phyloP scores from a whole-genome alignment of 345 rosid species.

The Geranium brycei region DNA sequence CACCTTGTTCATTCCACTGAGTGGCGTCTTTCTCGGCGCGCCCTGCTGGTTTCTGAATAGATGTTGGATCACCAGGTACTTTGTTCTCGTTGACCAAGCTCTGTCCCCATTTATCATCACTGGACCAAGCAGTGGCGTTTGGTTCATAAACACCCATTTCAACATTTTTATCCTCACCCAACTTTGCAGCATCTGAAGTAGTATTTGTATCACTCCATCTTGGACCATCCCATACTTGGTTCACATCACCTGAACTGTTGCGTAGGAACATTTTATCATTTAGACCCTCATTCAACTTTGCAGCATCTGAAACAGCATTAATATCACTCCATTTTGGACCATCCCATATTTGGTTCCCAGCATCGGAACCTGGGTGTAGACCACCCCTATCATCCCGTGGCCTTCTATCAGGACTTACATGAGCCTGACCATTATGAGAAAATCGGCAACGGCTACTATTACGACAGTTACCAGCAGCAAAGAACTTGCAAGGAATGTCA shows the following conservation, averaged over 20 bases:
- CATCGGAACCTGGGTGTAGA: conserved; percentile 21
- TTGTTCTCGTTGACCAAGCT: conserved; percentile 15
- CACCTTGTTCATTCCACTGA: conserved; percentile 30
- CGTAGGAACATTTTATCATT: conserved; percentile 16
- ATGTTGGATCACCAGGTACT: conserved; percentile 12
- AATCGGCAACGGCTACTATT: conserved; percentile 71
- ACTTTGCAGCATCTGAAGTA: conserved; percentile 20
- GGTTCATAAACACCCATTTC: conserved; percentile 16
- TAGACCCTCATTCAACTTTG: conserved; percentile 21
- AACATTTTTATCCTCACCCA: conserved; percentile 10
- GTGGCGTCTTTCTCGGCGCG: conserved; percentile 13
- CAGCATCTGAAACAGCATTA: conserved; percentile 19
- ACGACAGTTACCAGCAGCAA: conserved; percentile 75
- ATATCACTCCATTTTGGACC: conserved; percentile 27
- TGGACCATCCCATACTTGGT: conserved; percentile 25
- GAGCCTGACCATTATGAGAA: conserved; percentile 40
- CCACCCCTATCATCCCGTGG: conserved; percentile 27
- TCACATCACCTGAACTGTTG: conserved; percentile 19
- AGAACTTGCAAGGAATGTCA: conserved; percentile 62
- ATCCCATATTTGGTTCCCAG: conserved; percentile 26
- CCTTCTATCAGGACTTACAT: conserved; percentile 46
- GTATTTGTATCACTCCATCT: conserved; percentile 26
- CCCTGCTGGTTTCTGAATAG: conserved; percentile 16
- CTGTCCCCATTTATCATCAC: conserved; percentile 25
- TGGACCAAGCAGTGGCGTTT: conserved; percentile 22